These are phyloP conservation scores for Cystobasidium slooffiae DNA, from an alignment of 1,284 basidiomycete species.

Conservation along the genomic window DNA sequence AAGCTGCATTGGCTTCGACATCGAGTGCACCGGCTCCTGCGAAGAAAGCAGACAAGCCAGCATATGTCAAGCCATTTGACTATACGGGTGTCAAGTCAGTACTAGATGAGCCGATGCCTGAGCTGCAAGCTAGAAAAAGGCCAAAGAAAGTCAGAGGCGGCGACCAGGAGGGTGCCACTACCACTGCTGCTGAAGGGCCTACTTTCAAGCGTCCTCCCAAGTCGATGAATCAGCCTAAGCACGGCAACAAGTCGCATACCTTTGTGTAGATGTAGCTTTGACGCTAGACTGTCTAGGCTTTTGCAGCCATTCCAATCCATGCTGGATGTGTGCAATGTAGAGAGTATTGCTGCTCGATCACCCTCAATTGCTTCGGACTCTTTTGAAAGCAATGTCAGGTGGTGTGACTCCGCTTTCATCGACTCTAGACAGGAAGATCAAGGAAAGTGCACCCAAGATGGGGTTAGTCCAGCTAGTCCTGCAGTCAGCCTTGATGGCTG, in stretches of 20 bases:
- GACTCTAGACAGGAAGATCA: neutral
- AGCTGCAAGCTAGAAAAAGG: slow-evolving; percentile 51
- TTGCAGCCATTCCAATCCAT: neutral
- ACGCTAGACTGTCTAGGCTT: neutral
- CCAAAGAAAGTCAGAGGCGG: slow-evolving; percentile 52
- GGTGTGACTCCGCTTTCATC: neutral
- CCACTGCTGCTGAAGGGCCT: neutral
- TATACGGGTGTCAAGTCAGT: slow-evolving; percentile 75
- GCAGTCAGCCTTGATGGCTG: slow-evolving; percentile 72
- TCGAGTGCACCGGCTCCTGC: neutral
- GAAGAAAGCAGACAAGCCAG: slow-evolving; percentile 46
- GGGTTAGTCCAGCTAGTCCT: slow-evolving; percentile 60
- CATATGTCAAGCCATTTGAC: slow-evolving; percentile 68
- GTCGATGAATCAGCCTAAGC: slow-evolving; percentile 56
- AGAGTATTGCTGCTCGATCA: slow-evolving; percentile 14
- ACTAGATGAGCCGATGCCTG: slow-evolving; percentile 63
- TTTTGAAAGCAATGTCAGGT: neutral
- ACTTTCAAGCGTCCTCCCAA: slow-evolving; percentile 47
- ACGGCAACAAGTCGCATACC: slow-evolving; percentile 53
- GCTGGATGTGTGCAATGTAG: neutral
- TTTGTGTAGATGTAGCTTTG: slow-evolving; percentile 45
- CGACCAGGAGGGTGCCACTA: slow-evolving; percentile 45
- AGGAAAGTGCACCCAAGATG: slow-evolving; percentile 51
- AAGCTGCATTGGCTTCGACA: slow-evolving; percentile 19
- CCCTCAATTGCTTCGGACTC: neutral